phyloP scores from a whole-genome alignment of 345 rosid species.

The Rhodamnia rubescens region DNA sequence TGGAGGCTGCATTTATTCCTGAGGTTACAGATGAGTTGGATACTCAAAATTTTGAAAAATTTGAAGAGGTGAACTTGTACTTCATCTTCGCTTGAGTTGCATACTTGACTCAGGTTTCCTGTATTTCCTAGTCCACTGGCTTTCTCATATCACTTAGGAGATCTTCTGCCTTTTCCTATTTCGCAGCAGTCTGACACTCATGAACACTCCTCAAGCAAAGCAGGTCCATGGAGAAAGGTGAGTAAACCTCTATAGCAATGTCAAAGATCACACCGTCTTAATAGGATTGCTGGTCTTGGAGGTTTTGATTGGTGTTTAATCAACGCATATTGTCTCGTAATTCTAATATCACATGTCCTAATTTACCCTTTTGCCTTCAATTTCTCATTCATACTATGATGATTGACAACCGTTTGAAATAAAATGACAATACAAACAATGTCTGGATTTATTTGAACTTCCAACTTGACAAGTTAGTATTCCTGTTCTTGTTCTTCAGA shows the following conservation, averaged over 20 bases:
- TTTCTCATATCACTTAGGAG: not conserved
- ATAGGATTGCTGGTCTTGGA: not conserved
- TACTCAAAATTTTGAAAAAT: constrained; percentile 92
- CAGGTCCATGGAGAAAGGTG: constrained; percentile 63
- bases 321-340: not conserved
- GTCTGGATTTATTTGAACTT: not conserved
- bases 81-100: not conserved
- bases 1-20: constrained; percentile 89
- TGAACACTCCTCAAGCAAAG: constrained; percentile 19
- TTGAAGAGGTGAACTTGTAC: constrained; percentile 57
- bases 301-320: not conserved
- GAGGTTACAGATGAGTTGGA: constrained; percentile 87
- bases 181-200: constrained; percentile 22
- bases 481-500: not conserved
- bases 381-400: not conserved
- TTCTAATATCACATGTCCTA: not conserved
- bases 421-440: not conserved
- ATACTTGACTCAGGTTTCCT: not conserved
- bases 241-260: not conserved
- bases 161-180: constrained; percentile 1
- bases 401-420: not conserved
- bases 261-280: not conserved
- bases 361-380: not conserved
- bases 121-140: not conserved
- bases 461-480: not conserved